Evolutionary conservation across 495 filamentous ascomycete species (phyloP), one percentile per base, ranked within the genome.

Genomic region (Pyronema omphalodes): DNA sequence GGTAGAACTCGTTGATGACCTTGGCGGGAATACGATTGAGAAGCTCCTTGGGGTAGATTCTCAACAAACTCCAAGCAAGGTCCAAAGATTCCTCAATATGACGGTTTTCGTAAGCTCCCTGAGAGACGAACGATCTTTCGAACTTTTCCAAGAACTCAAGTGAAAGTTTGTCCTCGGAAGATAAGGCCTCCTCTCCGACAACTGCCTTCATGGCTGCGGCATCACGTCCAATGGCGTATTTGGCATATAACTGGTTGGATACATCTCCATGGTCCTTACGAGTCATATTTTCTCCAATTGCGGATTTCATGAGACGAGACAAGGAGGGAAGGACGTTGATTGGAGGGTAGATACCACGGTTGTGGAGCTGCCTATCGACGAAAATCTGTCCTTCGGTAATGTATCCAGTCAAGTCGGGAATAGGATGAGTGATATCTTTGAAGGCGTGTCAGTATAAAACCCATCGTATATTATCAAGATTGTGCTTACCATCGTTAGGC

Each of bases 321-420:
- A 99, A 81, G 17, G 91, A 99, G 3, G 91, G 93, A 35, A 99
- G 77, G 58, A 99, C 93, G 75, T 99, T 99, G 72, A 99, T 99
- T 9, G 93, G 93, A 9, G 93, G 93, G 74, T 91, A 95, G 68
- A 99, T 78, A 72, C 88, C 88, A 71, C 88, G 86, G 76, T 96
- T 99, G 75, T 85, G 64, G 19, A 99, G 76, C 67, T 87, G 85
- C 70, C 91, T 87, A 67, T 99, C 93, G 63, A 99, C 74, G 72
- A 89, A 95, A 64, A 99, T 95, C 69, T 99, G 93, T 40, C 93
- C 91, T 71, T 98, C 91, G 1, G 91, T 98, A 67, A 98, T 98
- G 74, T 95, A 96, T 47, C 91, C 91, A 51, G 93, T 96, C 69
- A 99, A 75, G 73, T 99, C 93, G 56, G 93, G 93, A 67, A 99